A percentile compares a stretch with the other conserved stretches of the same genome.
These are phyloP conservation scores for Starmerella apis DNA, from an alignment of 805 yeast genomes.

Conservation along the genomic window DNA sequence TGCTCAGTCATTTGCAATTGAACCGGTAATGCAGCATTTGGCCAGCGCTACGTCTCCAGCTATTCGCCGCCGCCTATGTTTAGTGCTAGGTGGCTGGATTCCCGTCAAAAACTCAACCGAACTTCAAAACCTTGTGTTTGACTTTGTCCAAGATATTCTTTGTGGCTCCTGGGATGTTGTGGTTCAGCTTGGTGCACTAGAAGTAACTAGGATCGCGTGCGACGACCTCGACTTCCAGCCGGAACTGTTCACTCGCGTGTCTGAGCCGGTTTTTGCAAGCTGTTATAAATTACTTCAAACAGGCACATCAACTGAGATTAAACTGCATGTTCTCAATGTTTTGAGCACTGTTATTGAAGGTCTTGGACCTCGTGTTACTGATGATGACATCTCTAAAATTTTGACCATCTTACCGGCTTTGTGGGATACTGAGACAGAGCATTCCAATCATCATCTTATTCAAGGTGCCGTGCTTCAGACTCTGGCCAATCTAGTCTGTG, in stretches of 20 bases:
- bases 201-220: constrained; percentile 54
- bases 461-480: constrained; percentile 34
- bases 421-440: constrained; percentile 54
- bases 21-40: constrained; percentile 59
- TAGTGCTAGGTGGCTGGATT: constrained; percentile 74
- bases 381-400: constrained; percentile 26
- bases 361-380: constrained; percentile 25
- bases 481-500: constrained; percentile 28
- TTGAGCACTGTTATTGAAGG: constrained; percentile 44
- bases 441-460: constrained; percentile 29
- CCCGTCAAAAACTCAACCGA: constrained; percentile 51
- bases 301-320: constrained; percentile 59
- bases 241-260: constrained; percentile 53
- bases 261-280: constrained; percentile 43
- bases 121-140: constrained; percentile 45
- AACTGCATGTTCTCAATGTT: constrained; percentile 59
- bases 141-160: constrained; percentile 43
- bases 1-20: constrained; percentile 37
- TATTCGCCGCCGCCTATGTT: constrained; percentile 64
- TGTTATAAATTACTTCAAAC: constrained; percentile 41
- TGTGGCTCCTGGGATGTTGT: constrained; percentile 46
- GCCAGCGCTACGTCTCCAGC: constrained; percentile 60
- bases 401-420: constrained; percentile 50
- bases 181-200: constrained; percentile 65
- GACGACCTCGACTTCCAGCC: constrained; percentile 84